Conservation (phyloP, 2,329 filamentous ascomycete genomes). For the Colletotrichum melonis region DNA sequence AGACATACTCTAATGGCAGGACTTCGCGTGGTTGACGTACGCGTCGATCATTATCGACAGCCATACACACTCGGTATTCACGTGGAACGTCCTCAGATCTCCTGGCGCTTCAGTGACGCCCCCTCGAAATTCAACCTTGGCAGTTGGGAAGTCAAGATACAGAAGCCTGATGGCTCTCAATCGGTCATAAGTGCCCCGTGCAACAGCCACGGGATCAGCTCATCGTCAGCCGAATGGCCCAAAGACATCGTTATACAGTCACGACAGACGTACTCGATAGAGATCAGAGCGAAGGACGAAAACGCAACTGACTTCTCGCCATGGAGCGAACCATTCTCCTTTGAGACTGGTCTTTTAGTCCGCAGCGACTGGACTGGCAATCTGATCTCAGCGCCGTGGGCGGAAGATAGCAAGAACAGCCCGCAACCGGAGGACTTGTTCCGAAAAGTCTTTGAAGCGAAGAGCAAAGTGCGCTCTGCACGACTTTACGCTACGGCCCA, state of each 20-base stretch:
- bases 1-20: background rate
- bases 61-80: background rate
- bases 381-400: background rate
- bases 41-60: background rate
- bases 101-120: background rate
- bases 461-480: background rate
- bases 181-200: background rate
- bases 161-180: background rate
- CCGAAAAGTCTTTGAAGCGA: slow-evolving; percentile 46
- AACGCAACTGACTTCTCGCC: background rate
- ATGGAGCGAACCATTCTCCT: background rate
- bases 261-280: background rate
- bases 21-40: background rate
- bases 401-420: background rate
- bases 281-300: background rate
- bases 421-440: slow-evolving; percentile 39
- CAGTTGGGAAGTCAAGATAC: background rate
- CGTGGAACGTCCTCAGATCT: background rate
- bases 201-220: background rate
- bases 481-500: slow-evolving; percentile 58
- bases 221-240: background rate
- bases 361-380: background rate
- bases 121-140: background rate
- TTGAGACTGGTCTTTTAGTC: background rate
- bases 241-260: background rate